Percentiles rank a stretch among this genome's conserved stretches.
These are phyloP conservation scores for Darksidea phi DNA, from an alignment of 495 filamentous ascomycete genomes.

Conservation along the genomic window DNA sequence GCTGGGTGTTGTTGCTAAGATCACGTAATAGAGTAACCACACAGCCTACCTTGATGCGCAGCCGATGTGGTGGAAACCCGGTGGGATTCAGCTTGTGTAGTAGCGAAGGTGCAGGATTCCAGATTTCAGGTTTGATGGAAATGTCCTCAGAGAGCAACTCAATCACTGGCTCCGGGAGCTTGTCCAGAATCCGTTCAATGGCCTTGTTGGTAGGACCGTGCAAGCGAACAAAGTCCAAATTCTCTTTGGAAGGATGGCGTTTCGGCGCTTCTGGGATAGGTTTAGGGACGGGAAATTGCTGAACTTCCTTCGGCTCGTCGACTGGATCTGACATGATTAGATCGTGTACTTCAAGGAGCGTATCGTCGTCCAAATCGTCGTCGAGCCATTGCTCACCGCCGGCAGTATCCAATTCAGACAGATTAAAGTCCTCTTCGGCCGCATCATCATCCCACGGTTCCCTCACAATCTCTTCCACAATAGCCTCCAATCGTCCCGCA, in stretches of 20 bases:
- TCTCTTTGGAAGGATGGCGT: background rate
- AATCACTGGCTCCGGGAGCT: conserved; percentile 22
- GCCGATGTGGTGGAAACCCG: conserved; percentile 21
- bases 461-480: conserved; percentile 18
- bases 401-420: background rate
- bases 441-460: conserved; percentile 33
- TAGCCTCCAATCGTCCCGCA: background rate
- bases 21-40: conserved; percentile 20
- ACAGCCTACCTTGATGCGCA: conserved; percentile 29
- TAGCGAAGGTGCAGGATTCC: conserved; percentile 23
- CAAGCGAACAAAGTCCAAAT: conserved; percentile 16
- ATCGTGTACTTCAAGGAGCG: conserved; percentile 19
- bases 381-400: conserved; percentile 5
- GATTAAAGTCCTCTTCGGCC: conserved; percentile 14
- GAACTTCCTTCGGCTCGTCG: conserved; percentile 1
- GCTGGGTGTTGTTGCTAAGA: conserved; percentile 17
- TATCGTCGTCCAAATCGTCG: conserved; percentile 28
- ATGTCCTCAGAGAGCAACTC: conserved; percentile 30
- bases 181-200: conserved; percentile 12
- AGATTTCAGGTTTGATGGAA: conserved; percentile 3
- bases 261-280: background rate
- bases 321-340: conserved; percentile 21
- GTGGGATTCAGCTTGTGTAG: conserved; percentile 28
- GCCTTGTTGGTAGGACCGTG: conserved; percentile 31
- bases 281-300: background rate